Conservation (phyloP, 345 rosid species). For the Chamaenerion angustifolium region DNA sequence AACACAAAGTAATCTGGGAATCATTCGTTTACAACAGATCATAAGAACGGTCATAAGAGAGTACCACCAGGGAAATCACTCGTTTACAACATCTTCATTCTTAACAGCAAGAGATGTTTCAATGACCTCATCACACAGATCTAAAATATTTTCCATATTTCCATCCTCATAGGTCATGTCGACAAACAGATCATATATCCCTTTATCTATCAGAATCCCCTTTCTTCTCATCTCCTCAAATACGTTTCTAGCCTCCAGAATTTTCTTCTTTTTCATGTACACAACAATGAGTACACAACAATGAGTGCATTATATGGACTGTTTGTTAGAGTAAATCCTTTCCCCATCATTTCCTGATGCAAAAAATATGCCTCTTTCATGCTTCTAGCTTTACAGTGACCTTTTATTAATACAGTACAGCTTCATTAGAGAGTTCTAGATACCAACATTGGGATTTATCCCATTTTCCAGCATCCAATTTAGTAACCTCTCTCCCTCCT, state of each 20-base stretch:
- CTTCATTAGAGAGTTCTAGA: constrained; percentile 76
- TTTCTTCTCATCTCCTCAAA: constrained; percentile 61
- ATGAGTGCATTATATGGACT: constrained; percentile 58
- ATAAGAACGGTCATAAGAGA: too few species aligned
- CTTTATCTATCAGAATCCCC: constrained; percentile 48
- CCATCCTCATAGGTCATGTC: constrained; percentile 56
- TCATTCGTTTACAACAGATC: too few species aligned
- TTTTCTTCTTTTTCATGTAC: constrained; percentile 58
- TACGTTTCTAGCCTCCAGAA: constrained; percentile 50
- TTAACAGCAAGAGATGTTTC: constrained; percentile 40
- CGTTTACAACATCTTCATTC: background rate
- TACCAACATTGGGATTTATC: constrained; percentile 54
- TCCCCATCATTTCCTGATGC: constrained; percentile 45
- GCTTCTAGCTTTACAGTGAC: constrained; percentile 92
- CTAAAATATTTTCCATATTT: constrained; percentile 37
- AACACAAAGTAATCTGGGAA: too few species aligned
- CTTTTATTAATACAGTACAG: constrained; percentile 53
- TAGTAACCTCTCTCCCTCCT: constrained; percentile 64
- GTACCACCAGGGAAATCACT: too few species aligned
- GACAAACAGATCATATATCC: constrained; percentile 37
- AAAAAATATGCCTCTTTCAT: constrained; percentile 95
- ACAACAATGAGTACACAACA: constrained; percentile 67
- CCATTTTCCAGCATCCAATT: constrained; percentile 82
- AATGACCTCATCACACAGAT: constrained; percentile 71
- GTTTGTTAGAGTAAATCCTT: constrained; percentile 42